phyloP scores from a whole-genome alignment of 345 rosid genomes.

The Combretum micranthum region DNA sequence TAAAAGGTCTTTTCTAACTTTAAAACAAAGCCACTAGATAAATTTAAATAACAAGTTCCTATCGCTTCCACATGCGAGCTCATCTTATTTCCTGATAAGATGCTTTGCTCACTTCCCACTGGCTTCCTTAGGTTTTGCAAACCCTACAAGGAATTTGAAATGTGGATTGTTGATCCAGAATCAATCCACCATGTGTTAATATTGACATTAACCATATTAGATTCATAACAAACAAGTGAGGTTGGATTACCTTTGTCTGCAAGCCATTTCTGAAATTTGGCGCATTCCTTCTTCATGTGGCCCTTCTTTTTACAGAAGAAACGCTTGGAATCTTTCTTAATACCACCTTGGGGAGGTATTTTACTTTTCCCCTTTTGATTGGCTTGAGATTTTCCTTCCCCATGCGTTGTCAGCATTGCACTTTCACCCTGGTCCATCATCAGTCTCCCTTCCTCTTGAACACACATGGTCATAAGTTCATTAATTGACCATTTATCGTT shows the following conservation, averaged over 20 bases:
- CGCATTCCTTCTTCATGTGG: too few species aligned
- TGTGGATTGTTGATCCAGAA: too few species aligned
- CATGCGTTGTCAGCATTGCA: neutral
- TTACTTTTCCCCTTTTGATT: neutral
- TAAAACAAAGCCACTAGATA: neutral
- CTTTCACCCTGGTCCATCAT: neutral
- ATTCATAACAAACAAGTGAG: neutral
- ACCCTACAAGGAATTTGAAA: neutral
- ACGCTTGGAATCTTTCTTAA: neutral
- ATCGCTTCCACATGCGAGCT: neutral
- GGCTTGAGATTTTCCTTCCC: neutral
- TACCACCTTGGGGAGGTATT: neutral
- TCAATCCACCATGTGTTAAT: too few species aligned
- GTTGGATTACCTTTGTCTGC: neutral
- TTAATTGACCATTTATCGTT: constrained; percentile 2
- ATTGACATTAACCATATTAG: neutral
- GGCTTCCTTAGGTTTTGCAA: neutral
- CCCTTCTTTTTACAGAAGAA: neutral
- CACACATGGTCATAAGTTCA: constrained; percentile 1
- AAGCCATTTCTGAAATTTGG: neutral
- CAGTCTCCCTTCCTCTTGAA: neutral
- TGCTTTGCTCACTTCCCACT: neutral
- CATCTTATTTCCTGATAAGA: neutral
- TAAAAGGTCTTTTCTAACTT: neutral
- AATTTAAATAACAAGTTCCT: neutral